Evolutionary conservation across 2,329 filamentous ascomycete genomes (phyloP).

Genomic region (Akanthomyces lecanii): DNA sequence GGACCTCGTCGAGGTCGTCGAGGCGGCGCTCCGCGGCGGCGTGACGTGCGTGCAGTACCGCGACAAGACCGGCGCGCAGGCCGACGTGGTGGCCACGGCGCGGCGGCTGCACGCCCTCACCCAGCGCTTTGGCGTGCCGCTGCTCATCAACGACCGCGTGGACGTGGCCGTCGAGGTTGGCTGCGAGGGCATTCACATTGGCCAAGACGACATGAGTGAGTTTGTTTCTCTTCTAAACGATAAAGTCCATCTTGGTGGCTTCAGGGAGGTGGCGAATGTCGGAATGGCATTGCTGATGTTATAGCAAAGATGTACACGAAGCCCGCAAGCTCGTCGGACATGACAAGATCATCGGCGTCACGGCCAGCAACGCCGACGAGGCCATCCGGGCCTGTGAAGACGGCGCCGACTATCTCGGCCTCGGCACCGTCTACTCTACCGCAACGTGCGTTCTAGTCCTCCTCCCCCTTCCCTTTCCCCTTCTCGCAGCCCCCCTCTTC

Average conservation of each 20-base stretch:
- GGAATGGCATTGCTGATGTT: not conserved
- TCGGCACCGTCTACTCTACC: constrained; percentile 86
- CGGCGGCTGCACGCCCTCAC: constrained; percentile 69
- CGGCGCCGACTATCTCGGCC: constrained; percentile 86
- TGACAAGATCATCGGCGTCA: constrained; percentile 82
- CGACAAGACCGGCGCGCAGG: constrained; percentile 79
- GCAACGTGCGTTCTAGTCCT: constrained; percentile 53
- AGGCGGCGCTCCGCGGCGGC: constrained; percentile 71
- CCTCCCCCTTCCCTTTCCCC: not conserved
- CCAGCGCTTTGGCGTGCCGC: constrained; percentile 62
- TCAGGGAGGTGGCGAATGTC: not conserved
- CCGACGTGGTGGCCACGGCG: constrained; percentile 65
- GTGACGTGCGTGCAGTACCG: constrained; percentile 85
- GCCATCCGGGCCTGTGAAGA: constrained; percentile 65
- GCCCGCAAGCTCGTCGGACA: constrained; percentile 71
- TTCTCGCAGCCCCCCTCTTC: not conserved
- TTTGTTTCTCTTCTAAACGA: constrained; percentile 15
- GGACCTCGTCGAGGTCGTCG: constrained; percentile 69
- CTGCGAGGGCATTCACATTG: constrained; percentile 90
- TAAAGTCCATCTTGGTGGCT: not conserved
- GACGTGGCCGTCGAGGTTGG: constrained; percentile 82
- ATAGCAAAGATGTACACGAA: constrained; percentile 24
- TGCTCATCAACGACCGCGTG: constrained; percentile 89
- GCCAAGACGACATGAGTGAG: constrained; percentile 86
- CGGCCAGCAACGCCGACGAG: constrained; percentile 70